Evolutionary conservation across 345 rosid species (phyloP).

Genomic region (Arabis hirsuta): DNA sequence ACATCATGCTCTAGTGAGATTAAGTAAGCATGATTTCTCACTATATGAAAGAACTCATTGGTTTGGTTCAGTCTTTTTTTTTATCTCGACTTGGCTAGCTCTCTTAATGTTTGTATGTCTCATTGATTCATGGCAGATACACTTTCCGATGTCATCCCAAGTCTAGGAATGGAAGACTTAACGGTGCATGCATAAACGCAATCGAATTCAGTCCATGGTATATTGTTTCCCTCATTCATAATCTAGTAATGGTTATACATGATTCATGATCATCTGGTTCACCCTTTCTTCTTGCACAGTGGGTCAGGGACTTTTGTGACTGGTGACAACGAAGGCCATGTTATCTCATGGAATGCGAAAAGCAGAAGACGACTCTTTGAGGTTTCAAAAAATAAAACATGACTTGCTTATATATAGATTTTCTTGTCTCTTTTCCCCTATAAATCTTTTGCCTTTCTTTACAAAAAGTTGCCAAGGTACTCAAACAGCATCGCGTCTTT

Average conservation of each 20-base stretch:
- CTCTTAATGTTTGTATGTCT: background rate
- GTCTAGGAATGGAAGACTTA: constrained; percentile 59
- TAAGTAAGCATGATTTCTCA: constrained; percentile 53
- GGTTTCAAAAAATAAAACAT: constrained; percentile 49
- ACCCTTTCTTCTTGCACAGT: constrained; percentile 44
- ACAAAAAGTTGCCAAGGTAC: constrained; percentile 67
- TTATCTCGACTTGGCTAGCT: background rate
- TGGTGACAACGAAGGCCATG: constrained; percentile 78
- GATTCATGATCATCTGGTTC: background rate
- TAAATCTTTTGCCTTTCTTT: constrained; percentile 29
- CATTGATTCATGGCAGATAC: constrained; percentile 52
- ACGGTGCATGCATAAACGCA: constrained; percentile 68
- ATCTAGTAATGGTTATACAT: background rate
- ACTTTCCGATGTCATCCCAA: constrained; percentile 78
- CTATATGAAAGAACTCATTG: background rate
- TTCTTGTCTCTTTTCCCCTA: background rate
- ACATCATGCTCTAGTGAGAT: constrained; percentile 48
- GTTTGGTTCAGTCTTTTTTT: background rate
- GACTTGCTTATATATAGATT: constrained; percentile 11
- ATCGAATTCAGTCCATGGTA: constrained; percentile 55
- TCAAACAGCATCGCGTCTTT: constrained; percentile 58
- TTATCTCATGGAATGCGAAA: constrained; percentile 68
- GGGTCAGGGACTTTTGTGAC: constrained; percentile 63
- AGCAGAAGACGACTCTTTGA: constrained; percentile 69
- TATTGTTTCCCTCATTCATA: background rate